Conservation (phyloP, 345 rosid species). For the Syzygium oleosum region DNA sequence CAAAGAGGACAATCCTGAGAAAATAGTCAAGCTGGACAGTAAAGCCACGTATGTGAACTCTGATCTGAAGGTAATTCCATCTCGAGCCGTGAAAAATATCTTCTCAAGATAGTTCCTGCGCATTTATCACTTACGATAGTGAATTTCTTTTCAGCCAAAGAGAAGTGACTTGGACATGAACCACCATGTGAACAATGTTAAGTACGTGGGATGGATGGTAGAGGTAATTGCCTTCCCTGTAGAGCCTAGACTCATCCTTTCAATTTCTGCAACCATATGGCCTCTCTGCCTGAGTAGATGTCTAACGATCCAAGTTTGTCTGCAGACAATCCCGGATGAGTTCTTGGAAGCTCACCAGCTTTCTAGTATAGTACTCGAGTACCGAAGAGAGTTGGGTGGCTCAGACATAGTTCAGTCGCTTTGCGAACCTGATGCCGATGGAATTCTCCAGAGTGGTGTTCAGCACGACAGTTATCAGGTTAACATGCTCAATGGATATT, state of each 20-base stretch:
- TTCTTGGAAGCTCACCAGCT: conserved; percentile 39
- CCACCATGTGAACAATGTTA: conserved; percentile 69
- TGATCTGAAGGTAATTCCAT: conserved; percentile 35
- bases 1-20: conserved; percentile 42
- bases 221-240: conserved; percentile 30
- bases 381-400: conserved; percentile 51
- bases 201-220: conserved; percentile 66
- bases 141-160: conserved; percentile 26
- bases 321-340: conserved; percentile 45
- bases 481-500: conserved; percentile 19
- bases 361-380: conserved; percentile 34
- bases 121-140: neutral
- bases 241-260: neutral
- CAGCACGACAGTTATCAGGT: conserved; percentile 2
- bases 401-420: conserved; percentile 51
- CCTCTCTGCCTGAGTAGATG: neutral
- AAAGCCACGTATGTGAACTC: conserved; percentile 45
- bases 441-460: conserved; percentile 8
- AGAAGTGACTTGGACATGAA: conserved; percentile 67
- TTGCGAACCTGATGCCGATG: conserved; percentile 45
- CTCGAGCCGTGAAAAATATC: neutral
- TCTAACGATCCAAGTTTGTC: neutral
- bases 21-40: conserved; percentile 40
- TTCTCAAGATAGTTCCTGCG: neutral
- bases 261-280: neutral